Evolutionary conservation across 495 filamentous ascomycete genomes (phyloP).

Genomic region (Aspergillus ellipticus): DNA sequence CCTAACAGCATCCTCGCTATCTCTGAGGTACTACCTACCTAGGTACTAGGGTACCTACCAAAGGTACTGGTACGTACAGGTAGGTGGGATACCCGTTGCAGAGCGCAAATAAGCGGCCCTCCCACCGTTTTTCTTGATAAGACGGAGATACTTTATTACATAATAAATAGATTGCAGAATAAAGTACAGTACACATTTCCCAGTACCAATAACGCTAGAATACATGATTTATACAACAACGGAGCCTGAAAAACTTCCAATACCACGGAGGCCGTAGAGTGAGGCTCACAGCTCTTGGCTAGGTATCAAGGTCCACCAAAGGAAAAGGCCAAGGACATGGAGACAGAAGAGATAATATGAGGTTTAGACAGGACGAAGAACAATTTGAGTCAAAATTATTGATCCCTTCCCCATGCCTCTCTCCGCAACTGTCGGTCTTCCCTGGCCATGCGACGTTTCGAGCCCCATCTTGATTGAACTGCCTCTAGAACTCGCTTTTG

Average conservation of each 20-base stretch:
- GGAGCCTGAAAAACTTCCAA: not conserved
- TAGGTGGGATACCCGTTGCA: not conserved
- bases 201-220: constrained; percentile 1
- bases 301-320: not conserved
- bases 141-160: not conserved
- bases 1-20: constrained; percentile 8
- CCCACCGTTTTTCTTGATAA: not conserved
- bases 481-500: constrained; percentile 56
- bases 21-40: constrained; percentile 8
- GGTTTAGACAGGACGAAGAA: not conserved
- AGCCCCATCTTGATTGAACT: constrained; percentile 70
- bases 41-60: too few relatives aligned
- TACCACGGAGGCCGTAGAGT: not conserved
- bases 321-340: not conserved
- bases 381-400: constrained; percentile 32
- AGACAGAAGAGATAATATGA: not conserved
- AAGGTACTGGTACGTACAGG: not conserved
- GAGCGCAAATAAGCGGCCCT: not conserved
- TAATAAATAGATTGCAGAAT: not conserved
- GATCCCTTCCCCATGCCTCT: constrained; percentile 52
- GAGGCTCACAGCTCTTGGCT: not conserved
- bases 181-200: not conserved
- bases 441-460: constrained; percentile 62
- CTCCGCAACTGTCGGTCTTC: constrained; percentile 69
- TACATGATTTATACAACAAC: constrained; percentile 5